Evolutionary conservation across 768 basidiomycete genomes (phyloP).

Genomic region (Auriscalpium orientale): DNA sequence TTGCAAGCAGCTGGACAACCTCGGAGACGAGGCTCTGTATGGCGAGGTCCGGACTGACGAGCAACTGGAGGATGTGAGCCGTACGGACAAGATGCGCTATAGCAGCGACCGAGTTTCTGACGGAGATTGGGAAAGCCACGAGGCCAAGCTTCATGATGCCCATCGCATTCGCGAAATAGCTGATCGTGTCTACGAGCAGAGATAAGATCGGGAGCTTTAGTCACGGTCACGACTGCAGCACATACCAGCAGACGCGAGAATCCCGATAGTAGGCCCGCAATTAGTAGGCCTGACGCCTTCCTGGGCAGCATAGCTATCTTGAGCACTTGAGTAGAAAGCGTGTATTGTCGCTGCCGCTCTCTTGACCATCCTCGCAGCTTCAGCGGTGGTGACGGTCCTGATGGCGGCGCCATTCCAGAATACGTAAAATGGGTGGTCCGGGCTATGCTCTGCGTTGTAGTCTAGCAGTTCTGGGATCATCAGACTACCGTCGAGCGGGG

Average conservation of each 20-base stretch:
- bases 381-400: constrained; percentile 18
- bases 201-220: background rate
- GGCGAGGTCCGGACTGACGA: constrained; percentile 16
- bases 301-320: constrained; percentile 1
- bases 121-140: constrained; percentile 27
- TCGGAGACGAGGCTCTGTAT: constrained; percentile 15
- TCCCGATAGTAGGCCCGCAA: constrained; percentile 18
- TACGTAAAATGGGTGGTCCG: constrained; percentile 27
- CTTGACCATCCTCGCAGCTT: constrained; percentile 21
- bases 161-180: constrained; percentile 17
- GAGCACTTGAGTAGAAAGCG: background rate
- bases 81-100: constrained; percentile 27
- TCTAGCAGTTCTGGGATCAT: constrained; percentile 29
- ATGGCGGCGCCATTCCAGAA: constrained; percentile 9
- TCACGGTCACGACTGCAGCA: background rate
- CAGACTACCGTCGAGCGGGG: constrained; percentile 25
- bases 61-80: constrained; percentile 16
- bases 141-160: constrained; percentile 21
- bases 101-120: constrained; percentile 27
- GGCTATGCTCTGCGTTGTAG: constrained; percentile 24
- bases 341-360: constrained; percentile 18
- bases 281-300: background rate
- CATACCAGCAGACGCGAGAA: constrained; percentile 20
- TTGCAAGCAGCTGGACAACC: constrained; percentile 5
- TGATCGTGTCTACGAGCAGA: background rate